A percentile compares a stretch with the other conserved stretches of the same genome.
These are phyloP conservation scores for Hyaloscypha variabilis DNA, from an alignment of 495 filamentous ascomycete species.

Conservation along the genomic window DNA sequence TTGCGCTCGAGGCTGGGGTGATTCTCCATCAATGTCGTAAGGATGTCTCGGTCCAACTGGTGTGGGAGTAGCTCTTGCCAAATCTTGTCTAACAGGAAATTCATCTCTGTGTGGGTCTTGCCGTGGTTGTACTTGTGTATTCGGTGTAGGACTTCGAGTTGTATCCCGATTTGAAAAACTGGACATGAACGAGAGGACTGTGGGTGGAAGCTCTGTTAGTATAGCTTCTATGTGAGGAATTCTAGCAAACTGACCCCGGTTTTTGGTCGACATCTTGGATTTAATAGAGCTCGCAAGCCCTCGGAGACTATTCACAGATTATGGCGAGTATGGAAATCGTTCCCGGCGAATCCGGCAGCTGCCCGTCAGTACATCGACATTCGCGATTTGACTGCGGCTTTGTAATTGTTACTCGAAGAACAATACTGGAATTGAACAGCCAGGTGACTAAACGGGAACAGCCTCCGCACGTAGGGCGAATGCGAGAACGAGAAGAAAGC, in stretches of 20 bases:
- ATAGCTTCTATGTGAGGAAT: background rate
- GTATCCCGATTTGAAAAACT: slow-evolving; percentile 52
- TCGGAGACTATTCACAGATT: slow-evolving; percentile 2
- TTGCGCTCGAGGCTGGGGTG: slow-evolving; percentile 23
- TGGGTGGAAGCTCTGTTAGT: slow-evolving; percentile 9
- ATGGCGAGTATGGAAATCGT: background rate
- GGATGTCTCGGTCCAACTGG: slow-evolving; percentile 4
- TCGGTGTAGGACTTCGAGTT: slow-evolving; percentile 36
- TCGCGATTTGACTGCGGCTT: background rate
- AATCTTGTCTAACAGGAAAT: slow-evolving; percentile 15
- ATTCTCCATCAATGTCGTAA: slow-evolving; percentile 22
- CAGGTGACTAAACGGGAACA: too few relatives aligned
- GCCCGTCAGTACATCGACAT: background rate
- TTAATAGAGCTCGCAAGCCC: slow-evolving; percentile 5
- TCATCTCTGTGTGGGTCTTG: slow-evolving; percentile 20
- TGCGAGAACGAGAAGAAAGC: too few relatives aligned
- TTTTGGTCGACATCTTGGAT: slow-evolving; percentile 39
- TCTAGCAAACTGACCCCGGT: slow-evolving; percentile 47
- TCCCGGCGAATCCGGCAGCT: slow-evolving; percentile 18
- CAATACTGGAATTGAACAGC: too few relatives aligned
- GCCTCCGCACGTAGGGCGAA: too few relatives aligned
- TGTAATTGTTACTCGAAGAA: background rate
- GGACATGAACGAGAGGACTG: slow-evolving; percentile 64
- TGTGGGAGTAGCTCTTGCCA: background rate
- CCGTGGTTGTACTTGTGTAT: slow-evolving; percentile 20